Evolutionary conservation across 2,329 filamentous ascomycete genomes (phyloP).

Genomic region (Fusarium tricinctum): DNA sequence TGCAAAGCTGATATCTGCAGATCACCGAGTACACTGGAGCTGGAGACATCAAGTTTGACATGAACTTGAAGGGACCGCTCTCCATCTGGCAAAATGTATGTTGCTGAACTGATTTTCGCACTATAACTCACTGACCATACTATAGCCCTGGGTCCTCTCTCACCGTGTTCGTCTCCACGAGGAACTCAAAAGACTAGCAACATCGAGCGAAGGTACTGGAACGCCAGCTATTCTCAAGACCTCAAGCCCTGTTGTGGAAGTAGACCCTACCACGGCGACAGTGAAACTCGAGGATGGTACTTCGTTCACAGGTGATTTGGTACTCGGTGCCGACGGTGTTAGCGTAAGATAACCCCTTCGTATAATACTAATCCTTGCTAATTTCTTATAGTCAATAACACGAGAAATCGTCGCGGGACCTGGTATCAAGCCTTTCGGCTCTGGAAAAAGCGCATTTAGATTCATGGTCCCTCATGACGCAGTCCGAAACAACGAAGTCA

Average conservation of each 20-base stretch:
- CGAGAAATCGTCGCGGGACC: constrained; percentile 45
- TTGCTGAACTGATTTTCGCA: neutral
- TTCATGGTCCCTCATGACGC: constrained; percentile 62
- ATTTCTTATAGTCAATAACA: constrained; percentile 34
- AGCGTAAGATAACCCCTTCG: constrained; percentile 51
- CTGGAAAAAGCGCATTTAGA: constrained; percentile 69
- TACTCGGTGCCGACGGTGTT: constrained; percentile 70
- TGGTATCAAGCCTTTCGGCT: constrained; percentile 55
- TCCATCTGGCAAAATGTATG: constrained; percentile 61
- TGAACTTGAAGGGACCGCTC: constrained; percentile 54
- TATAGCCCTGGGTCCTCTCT: constrained; percentile 60
- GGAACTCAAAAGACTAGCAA: constrained; percentile 62
- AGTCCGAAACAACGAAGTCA: constrained; percentile 49
- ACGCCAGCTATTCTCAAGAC: constrained; percentile 57
- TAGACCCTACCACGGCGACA: constrained; percentile 58
- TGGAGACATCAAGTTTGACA: constrained; percentile 55
- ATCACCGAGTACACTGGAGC: constrained; percentile 55
- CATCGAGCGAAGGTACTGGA: constrained; percentile 53
- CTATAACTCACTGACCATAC: neutral
- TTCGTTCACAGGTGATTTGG: constrained; percentile 60
- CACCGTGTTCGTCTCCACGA: constrained; percentile 68
- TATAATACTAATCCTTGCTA: accelerated
- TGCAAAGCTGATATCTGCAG: constrained; percentile 23
- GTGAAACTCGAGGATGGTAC: constrained; percentile 63
- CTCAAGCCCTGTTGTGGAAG: constrained; percentile 58